Base-by-base conservation (phyloP, 768 basidiomycete genomes). In the Boletus eberwhitei region DNA sequence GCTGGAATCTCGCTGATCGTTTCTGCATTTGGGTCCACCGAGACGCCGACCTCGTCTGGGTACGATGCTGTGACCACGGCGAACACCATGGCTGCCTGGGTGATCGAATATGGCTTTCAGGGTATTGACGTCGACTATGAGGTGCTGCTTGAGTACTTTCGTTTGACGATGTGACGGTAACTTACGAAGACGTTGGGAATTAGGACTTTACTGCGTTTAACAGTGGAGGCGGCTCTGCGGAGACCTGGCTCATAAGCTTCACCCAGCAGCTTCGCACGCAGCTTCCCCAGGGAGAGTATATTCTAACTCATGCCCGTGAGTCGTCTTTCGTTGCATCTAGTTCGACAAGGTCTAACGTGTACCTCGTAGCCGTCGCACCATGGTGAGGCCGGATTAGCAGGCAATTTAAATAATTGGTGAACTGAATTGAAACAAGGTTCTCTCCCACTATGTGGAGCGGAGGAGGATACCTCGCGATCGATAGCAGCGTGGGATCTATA, bases 1-100 rank as follows among this genome's bases (percentile, higher is more conserved):
- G 80, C 80, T 16, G 82, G 83, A 7, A 82, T 84, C 64, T 78
- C 77, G 41, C 63, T 85, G 26, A 74, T 85, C 53, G 83, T 84
- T 5, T 81, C 81, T 40, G 74, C 73, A 2, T 84, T 85, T 60
- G 80, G 80, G 8, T 73, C 77, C 8, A 71, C 69, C 12, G 62
- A 67, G 51, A 65, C 71, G 0, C 80, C 80, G 1, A 82, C 79
- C 2, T 66, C 75, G 0, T 63, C 66, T 7, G 74, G 74, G n/a
- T 58, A 55, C 12, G 71, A 82, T 53, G 71, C 80, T 0, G 65
- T 73, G 22, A 55, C 46, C 21, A 70, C 70, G 2, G 80, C 81
- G 0, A 73, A 76, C 55, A 72, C 67, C 7, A 70, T 82, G 58
- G 79, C 79, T 4, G 62, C 69, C 1, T 81, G 73, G 72, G 82